Evolutionary conservation across 192 early-diverging fungal species (phyloP).

Genomic region (Chytriomyces sp.): DNA sequence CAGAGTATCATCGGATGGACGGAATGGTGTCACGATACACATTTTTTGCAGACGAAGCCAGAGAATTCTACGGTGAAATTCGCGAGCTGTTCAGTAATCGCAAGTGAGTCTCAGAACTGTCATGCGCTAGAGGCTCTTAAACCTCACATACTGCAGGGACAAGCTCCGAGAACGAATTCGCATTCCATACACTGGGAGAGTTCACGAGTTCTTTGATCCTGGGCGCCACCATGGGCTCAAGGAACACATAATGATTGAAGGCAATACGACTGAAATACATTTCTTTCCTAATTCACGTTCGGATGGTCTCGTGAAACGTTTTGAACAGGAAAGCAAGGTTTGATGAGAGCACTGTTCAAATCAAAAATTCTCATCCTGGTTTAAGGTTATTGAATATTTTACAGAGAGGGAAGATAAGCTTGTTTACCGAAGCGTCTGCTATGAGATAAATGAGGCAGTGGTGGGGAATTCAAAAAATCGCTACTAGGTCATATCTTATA

Average conservation of each 20-base stretch:
- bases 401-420: constrained; percentile 57
- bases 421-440: constrained; percentile 56
- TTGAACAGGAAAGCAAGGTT: constrained; percentile 53
- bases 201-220: constrained; percentile 59
- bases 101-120: constrained; percentile 35
- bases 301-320: constrained; percentile 55
- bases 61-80: constrained; percentile 51
- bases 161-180: constrained; percentile 53
- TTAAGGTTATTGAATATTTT: constrained; percentile 51
- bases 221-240: constrained; percentile 56
- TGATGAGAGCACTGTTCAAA: neutral
- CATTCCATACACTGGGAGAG: constrained; percentile 37
- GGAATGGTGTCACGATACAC: constrained; percentile 61
- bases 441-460: constrained; percentile 32
- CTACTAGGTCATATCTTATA: constrained; percentile 2
- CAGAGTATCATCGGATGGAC: constrained; percentile 57
- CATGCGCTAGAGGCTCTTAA: neutral
- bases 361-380: neutral
- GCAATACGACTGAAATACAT: constrained; percentile 56
- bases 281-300: constrained; percentile 56
- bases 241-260: constrained; percentile 56
- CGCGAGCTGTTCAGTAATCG: constrained; percentile 54
- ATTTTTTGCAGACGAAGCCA: constrained; percentile 49
- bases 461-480: constrained; percentile 4
- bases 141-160: constrained; percentile 38